A percentile compares a stretch with the other conserved stretches of the same genome.
phyloP scores from a whole-genome alignment of 2,329 filamentous ascomycete genomes.

The Fusarium virguliforme region DNA sequence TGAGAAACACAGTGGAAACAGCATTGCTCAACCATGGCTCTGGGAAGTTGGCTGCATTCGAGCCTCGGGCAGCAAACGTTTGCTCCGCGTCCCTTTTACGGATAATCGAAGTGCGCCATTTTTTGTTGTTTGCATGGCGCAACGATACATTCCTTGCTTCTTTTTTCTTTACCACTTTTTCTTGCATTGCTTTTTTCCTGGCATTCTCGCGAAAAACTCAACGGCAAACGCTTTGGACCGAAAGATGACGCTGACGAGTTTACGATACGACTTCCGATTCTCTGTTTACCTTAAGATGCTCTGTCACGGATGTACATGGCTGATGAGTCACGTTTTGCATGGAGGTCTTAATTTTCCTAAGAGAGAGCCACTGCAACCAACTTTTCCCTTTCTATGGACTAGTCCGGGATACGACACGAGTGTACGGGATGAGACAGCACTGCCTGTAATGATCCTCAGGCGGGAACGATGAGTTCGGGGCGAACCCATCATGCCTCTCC shows the following conservation, averaged over 20 bases:
- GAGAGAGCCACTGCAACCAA: conserved; percentile 45
- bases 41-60: conserved; percentile 21
- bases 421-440: conserved; percentile 54
- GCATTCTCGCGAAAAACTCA: conserved; percentile 52
- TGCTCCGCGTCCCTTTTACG: conserved; percentile 15
- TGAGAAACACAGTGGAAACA: conserved; percentile 11
- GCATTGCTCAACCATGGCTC: not conserved
- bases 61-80: conserved; percentile 17
- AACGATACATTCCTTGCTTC: conserved; percentile 44
- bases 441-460: conserved; percentile 60
- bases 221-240: conserved; percentile 48
- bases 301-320: conserved; percentile 60
- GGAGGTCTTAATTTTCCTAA: conserved; percentile 56
- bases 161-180: conserved; percentile 39
- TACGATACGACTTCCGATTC: conserved; percentile 57
- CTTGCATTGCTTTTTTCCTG: conserved; percentile 47
- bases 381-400: conserved; percentile 47
- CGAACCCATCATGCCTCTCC: conserved; percentile 49
- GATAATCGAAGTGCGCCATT: conserved; percentile 28
- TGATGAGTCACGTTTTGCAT: conserved; percentile 64
- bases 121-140: conserved; percentile 17
- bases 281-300: conserved; percentile 55
- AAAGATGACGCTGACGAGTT: conserved; percentile 58
- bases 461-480: conserved; percentile 53
- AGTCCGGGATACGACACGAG: conserved; percentile 53